Evolutionary conservation across 306 rosid genomes (phyloP).

Genomic region (Pueraria montana): DNA sequence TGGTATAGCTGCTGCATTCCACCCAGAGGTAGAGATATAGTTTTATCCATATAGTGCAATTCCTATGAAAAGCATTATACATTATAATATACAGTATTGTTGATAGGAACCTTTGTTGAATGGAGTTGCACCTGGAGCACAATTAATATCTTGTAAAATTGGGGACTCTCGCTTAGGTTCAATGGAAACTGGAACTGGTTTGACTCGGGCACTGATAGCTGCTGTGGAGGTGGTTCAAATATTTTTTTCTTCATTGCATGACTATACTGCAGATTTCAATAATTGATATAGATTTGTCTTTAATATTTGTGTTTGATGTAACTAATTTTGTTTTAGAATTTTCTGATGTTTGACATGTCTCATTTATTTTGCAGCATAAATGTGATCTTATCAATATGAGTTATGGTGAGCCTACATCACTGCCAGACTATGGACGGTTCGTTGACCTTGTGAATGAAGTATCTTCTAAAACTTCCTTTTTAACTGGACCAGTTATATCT

Average conservation of each 20-base stretch:
- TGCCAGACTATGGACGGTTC: slow-evolving; percentile 98
- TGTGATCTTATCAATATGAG: slow-evolving; percentile 99
- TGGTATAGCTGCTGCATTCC: slow-evolving; percentile 94
- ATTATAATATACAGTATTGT: slow-evolving; percentile 43
- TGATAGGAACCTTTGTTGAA: slow-evolving; percentile 90
- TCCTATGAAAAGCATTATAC: slow-evolving; percentile 36
- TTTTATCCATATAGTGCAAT: slow-evolving; percentile 31
- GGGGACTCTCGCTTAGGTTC: slow-evolving; percentile 98
- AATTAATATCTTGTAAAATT: slow-evolving; percentile 93
- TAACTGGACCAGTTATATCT: slow-evolving; percentile 37
- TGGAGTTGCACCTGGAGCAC: slow-evolving; percentile 99
- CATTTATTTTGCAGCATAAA: slow-evolving; percentile 79
- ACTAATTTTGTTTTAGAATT: slow-evolving; percentile 35
- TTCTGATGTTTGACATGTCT: slow-evolving; percentile 42
- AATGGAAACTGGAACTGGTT: slow-evolving; percentile 98
- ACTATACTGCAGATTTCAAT: slow-evolving; percentile 34
- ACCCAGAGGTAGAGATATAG: slow-evolving; percentile 75
- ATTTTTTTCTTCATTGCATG: slow-evolving; percentile 32
- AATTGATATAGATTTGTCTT: slow-evolving; percentile 32
- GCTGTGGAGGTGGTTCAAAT: slow-evolving; percentile 85
- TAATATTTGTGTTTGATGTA: slow-evolving; percentile 12
- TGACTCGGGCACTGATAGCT: slow-evolving; percentile 94
- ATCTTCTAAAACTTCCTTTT: slow-evolving; percentile 51
- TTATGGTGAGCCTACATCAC: slow-evolving; percentile 88
- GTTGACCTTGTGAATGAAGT: slow-evolving; percentile 97